Evolutionary conservation across 2,329 filamentous ascomycete species (phyloP).

Genomic region (Fulvia fulva): DNA sequence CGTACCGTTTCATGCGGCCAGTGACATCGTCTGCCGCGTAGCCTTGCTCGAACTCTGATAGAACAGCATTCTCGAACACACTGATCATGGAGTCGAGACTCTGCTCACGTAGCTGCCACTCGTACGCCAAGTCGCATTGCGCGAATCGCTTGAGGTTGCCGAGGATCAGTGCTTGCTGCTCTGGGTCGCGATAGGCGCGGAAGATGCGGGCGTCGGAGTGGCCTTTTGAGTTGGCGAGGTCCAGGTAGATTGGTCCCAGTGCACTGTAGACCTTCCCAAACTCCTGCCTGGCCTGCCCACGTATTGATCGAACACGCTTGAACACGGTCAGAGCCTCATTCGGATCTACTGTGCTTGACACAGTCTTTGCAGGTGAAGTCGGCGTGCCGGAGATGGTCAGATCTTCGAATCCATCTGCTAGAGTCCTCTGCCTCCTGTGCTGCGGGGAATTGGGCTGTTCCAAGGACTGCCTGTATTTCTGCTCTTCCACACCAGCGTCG

Average conservation of each 20-base stretch:
- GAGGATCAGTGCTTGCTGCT: slow-evolving; percentile 86
- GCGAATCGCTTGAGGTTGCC: slow-evolving; percentile 74
- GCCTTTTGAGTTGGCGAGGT: slow-evolving; percentile 67
- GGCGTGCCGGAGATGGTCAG: slow-evolving; percentile 51
- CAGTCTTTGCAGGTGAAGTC: slow-evolving; percentile 5
- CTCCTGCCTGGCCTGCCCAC: slow-evolving; percentile 81
- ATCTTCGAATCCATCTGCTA: slow-evolving; percentile 75
- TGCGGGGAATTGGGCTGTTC: slow-evolving; percentile 30
- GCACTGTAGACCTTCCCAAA: slow-evolving; percentile 89
- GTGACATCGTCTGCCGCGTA: slow-evolving; percentile 87
- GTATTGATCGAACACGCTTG: slow-evolving; percentile 67
- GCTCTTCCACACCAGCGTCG: slow-evolving; percentile 66
- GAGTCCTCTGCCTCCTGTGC: slow-evolving; percentile 29
- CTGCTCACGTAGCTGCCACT: slow-evolving; percentile 66
- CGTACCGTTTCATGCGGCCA: slow-evolving; percentile 83
- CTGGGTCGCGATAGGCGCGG: slow-evolving; percentile 78
- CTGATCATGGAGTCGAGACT: slow-evolving; percentile 69
- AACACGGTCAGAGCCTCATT: slow-evolving; percentile 66
- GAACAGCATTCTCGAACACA: slow-evolving; percentile 85
- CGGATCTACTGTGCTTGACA: slow-evolving; percentile 47
- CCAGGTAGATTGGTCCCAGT: slow-evolving; percentile 81
- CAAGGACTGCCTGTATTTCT: slow-evolving; percentile 46
- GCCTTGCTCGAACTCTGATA: slow-evolving; percentile 88
- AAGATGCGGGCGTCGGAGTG: slow-evolving; percentile 82
- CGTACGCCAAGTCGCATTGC: slow-evolving; percentile 73